Evolutionary conservation across 2,329 filamentous ascomycete genomes (phyloP), one percentile per base, ranked within the genome.

Genomic region (Aspergillus ochraceus): DNA sequence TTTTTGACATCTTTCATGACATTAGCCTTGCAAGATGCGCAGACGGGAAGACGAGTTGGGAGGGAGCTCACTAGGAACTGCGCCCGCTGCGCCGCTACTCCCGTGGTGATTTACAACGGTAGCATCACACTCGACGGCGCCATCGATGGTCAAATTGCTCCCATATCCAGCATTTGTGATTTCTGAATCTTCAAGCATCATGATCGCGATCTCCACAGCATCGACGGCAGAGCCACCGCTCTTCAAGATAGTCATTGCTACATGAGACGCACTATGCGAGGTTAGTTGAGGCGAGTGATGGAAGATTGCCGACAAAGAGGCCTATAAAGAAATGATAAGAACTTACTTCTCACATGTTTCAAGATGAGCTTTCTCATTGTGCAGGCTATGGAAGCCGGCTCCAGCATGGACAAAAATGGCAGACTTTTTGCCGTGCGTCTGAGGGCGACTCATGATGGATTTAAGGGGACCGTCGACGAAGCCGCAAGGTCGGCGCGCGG

Each of bases 151-250:
- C 24, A 99, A 81, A 70, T 99, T 99, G 77, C 95, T 99, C 51
- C 96, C 95, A 73, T 90, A 98, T 0, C 95, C 95, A 42, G 94
- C 91, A 74, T 99, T 99, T 39, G 96, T 99, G 66, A 99, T 96
- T 70, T 97, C 92, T 59, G 90, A 88, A 73, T 99, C 91, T 77
- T 99, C 95, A 19, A 99, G 86, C 20, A 91, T 83, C 66, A 89
- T 91, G 69, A 99, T 87, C 30, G 95, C 92, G 54, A 90, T 89
- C 76, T 97, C 95, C 22, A 97, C 90, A 17, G 93, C 95, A 71
- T 98, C 92, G 4, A 94, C 83, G 4, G 95, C 91, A 47, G 88
- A 87, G 10, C 88, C 90, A 24, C 95, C 95, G 63, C 84, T 86
- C 69, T 86, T 90, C 60, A 99, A 80, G 61, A 96, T 84, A 54